A percentile compares a stretch with the other conserved stretches of the same genome.
Evolutionary conservation across 768 basidiomycete genomes (phyloP).

Genomic region (Pisolithus tinctorius): DNA sequence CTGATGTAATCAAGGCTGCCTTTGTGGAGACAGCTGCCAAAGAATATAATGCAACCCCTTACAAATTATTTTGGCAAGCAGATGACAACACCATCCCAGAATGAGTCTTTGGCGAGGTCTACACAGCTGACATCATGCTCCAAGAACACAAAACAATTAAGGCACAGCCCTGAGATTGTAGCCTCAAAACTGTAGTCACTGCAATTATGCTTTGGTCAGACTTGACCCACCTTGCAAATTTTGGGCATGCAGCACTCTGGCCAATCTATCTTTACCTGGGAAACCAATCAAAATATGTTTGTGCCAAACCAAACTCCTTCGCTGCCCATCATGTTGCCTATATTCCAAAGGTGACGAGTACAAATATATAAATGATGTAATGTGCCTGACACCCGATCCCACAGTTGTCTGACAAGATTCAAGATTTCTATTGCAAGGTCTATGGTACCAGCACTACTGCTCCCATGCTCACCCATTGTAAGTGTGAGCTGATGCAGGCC

Average conservation of each 20-base stretch:
- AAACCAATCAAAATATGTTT: slow-evolving; percentile 11
- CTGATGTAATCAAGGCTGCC: not conserved
- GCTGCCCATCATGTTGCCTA: slow-evolving; percentile 17
- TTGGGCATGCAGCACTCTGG: slow-evolving; percentile 9
- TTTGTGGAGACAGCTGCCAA: not conserved
- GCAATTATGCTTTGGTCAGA: slow-evolving; percentile 20
- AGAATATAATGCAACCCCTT: not conserved
- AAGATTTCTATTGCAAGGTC: slow-evolving; percentile 4
- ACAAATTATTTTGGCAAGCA: not conserved
- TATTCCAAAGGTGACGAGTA: slow-evolving; percentile 7
- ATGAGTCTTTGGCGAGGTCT: not conserved
- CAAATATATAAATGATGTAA: not conserved
- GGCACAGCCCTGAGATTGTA: not conserved
- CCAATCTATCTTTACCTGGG: slow-evolving; percentile 11
- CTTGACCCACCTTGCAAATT: slow-evolving; percentile 3
- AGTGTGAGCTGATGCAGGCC: slow-evolving; percentile 19
- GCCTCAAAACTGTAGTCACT: slow-evolving; percentile 10
- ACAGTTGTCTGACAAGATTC: slow-evolving; percentile 11
- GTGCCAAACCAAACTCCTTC: slow-evolving; percentile 1
- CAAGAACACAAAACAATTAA: not conserved
- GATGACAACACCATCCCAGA: not conserved
- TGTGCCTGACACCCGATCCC: not conserved
- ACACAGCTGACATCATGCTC: not conserved
- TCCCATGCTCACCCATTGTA: slow-evolving; percentile 7
- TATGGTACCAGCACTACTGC: not conserved